A percentile compares a stretch with the other conserved stretches of the same genome.
Conservation (phyloP, 2,329 filamentous ascomycete genomes). For the Pseudogymnoascus sp. region DNA sequence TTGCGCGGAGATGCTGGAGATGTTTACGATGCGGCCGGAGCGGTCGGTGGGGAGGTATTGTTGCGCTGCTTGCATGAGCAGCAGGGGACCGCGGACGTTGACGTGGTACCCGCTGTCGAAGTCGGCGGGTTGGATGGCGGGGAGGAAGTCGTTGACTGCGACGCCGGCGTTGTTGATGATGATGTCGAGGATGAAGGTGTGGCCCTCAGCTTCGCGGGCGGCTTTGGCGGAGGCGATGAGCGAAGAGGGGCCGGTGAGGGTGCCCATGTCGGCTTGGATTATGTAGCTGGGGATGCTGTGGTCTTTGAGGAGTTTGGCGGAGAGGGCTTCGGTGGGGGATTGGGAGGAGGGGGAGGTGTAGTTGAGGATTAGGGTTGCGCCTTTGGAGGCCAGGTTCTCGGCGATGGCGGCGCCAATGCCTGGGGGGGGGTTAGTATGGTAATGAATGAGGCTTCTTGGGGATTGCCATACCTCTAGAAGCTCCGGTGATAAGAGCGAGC, state of each 20-base stretch:
- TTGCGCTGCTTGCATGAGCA: constrained; percentile 64
- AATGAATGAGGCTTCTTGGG: background rate
- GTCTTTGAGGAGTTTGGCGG: constrained; percentile 42
- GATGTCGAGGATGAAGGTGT: constrained; percentile 66
- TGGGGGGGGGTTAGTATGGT: constrained; percentile 27
- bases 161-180: constrained; percentile 81
- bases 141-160: constrained; percentile 54
- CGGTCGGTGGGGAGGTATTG: constrained; percentile 63
- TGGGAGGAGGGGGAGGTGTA: constrained; percentile 56
- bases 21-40: constrained; percentile 53
- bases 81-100: constrained; percentile 73
- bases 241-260: constrained; percentile 48
- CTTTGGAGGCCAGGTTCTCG: constrained; percentile 62
- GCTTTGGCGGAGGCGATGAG: constrained; percentile 48
- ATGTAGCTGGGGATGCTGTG: constrained; percentile 52
- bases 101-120: constrained; percentile 67
- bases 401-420: constrained; percentile 62
- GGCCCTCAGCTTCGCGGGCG: constrained; percentile 27
- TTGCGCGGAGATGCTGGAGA: constrained; percentile 49
- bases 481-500: constrained; percentile 70
- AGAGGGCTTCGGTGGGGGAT: constrained; percentile 43
- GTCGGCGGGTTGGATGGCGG: constrained; percentile 53
- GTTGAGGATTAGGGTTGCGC: constrained; percentile 53
- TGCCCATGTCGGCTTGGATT: constrained; percentile 64
- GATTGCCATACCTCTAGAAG: constrained; percentile 54